These are phyloP conservation scores for Ampelocalamus luodianensis DNA, from an alignment of 176 grass and related monocot genomes.

Conservation along the genomic window DNA sequence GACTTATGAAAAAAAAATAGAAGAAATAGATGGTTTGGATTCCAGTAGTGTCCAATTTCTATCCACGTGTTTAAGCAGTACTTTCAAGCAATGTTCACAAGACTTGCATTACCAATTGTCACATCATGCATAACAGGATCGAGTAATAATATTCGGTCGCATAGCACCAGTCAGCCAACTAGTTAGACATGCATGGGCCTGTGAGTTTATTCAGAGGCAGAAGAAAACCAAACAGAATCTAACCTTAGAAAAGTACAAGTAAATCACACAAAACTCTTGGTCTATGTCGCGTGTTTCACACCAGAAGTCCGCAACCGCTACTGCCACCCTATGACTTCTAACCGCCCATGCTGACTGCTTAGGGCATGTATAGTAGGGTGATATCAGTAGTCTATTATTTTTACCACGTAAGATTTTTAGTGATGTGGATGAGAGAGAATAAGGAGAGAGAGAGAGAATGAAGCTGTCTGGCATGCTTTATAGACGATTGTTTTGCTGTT, in stretches of 20 bases:
- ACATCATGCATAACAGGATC: background rate
- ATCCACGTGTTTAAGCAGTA: background rate
- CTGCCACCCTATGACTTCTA: background rate
- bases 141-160: background rate
- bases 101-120: background rate
- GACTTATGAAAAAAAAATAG: background rate
- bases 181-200: background rate
- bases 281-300: background rate
- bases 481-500: too few species aligned
- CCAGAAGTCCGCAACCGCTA: background rate
- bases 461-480: too few species aligned
- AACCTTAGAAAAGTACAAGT: background rate
- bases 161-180: background rate
- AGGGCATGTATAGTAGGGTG: too few species aligned
- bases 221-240: background rate
- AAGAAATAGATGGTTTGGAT: background rate
- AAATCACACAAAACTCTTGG: background rate
- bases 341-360: background rate
- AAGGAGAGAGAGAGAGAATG: too few species aligned
- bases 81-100: background rate
- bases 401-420: too few species aligned
- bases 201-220: background rate
- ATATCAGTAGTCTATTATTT: too few species aligned
- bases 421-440: too few species aligned
- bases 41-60: background rate